Conservation (phyloP, 1,284 basidiomycete genomes). For the Anthracocystis walkeri region DNA sequence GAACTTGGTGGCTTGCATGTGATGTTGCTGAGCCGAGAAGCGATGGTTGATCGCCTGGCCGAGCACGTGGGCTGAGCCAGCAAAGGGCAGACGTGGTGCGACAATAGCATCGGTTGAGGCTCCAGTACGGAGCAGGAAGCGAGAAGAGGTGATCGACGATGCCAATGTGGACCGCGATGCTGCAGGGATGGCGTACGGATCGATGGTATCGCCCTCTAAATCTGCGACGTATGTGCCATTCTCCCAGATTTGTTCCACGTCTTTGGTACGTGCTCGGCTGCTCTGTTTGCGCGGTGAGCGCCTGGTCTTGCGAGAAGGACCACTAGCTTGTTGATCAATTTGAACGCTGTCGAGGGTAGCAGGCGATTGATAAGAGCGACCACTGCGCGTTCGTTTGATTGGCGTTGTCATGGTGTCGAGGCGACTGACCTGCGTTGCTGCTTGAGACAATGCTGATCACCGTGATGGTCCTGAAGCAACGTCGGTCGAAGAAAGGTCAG, state of each 20-base stretch:
- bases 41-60: constrained; percentile 12
- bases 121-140: constrained; percentile 7
- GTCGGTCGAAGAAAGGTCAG: too few relatives aligned
- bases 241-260: constrained; percentile 12
- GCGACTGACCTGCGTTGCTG: not conserved
- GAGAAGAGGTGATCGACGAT: not conserved
- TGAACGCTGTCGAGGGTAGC: not conserved
- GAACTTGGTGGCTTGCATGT: constrained; percentile 10
- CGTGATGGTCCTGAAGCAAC: too few relatives aligned
- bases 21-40: not conserved
- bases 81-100: constrained; percentile 13
- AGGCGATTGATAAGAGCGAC: not conserved
- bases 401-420: constrained; percentile 14
- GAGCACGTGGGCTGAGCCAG: not conserved
- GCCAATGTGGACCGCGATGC: not conserved
- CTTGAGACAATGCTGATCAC: too few relatives aligned
- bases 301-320: not conserved
- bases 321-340: not conserved
- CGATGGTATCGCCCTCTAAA: constrained; percentile 10
- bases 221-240: constrained; percentile 13
- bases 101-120: not conserved
- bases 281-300: not conserved
- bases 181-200: not conserved
- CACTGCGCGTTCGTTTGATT: constrained; percentile 10
- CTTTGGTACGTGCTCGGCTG: not conserved